Evolutionary conservation across 192 early-diverging fungal genomes (phyloP), one percentile per base, ranked within the genome.

Genomic region (Spizellomyces sp.): DNA sequence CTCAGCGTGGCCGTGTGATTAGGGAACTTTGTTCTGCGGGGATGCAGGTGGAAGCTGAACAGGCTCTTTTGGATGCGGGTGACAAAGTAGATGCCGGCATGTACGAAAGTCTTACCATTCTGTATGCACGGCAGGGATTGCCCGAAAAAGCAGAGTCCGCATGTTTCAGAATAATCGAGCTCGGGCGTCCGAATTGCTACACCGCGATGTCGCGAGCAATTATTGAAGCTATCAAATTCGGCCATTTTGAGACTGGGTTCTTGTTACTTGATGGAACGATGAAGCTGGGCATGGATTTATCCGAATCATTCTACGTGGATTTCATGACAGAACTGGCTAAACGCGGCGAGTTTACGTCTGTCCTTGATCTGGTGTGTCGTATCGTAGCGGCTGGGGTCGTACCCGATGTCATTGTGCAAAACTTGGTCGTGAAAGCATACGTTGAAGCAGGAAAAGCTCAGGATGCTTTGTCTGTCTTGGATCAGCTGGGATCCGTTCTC

Each of bases 351-450:
- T 60, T 71, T 5, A 9, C 5, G 5, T 46, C n/a, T 9, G 48
- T 54, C 10, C 5, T 64, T n/a, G 70, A 71, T 15, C 9, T 64
- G 9, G 42, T 60, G 36, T 59, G 44, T 22, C n/a, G 27, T 4
- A 12, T 67, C 4, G 56, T 67, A 8, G 58, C 47, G 9, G 12
- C 36, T 12, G 72, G 64, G 2, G 64, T 64, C 47, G 9, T 19
- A 9, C 50, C 70, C 17, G 42, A 64, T n/a, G 17, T 22, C 7
- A 21, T 71, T 22, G 54, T 71, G 22, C 62, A 63, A 22, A 67
- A 74, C 59, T 45, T 74, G 50, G 17, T 74, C 48, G 17, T 74
- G 1, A 66, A 67, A 21, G 65, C 64, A 7, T 48, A 74, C 44
- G 57, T 74, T 14, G 27, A n/a, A n/a, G 72, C 63, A n/a, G 72